phyloP scores from a whole-genome alignment of 331 rosid genomes.

The Quercus lobata region DNA sequence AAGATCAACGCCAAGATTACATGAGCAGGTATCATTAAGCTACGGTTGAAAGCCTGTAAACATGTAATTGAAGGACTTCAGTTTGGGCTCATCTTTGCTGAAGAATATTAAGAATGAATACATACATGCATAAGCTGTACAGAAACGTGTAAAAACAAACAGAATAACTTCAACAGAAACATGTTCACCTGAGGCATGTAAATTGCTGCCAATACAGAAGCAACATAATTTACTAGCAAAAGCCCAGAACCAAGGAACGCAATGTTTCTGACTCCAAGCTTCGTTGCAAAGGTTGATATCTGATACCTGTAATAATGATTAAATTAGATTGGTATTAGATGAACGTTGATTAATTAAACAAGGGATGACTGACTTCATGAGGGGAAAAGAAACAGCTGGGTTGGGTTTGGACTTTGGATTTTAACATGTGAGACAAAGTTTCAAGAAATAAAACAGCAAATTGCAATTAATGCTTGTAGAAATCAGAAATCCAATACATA shows the following conservation, averaged over 20 bases:
- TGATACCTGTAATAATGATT: conserved; percentile 55
- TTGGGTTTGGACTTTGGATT: not conserved
- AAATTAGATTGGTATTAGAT: conserved; percentile 17
- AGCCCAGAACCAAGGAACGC: conserved; percentile 95
- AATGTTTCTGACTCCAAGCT: conserved; percentile 89
- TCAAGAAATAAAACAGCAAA: not conserved
- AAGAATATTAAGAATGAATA: not conserved
- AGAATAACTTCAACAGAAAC: not conserved
- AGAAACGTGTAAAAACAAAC: not conserved
- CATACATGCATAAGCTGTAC: not conserved
- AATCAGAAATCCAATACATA: not conserved
- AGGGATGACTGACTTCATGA: not conserved
- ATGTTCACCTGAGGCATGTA: conserved; percentile 73
- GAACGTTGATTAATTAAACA: not conserved
- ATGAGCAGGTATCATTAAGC: conserved; percentile 76
- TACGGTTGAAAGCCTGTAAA: conserved; percentile 81
- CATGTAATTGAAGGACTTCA: conserved; percentile 7
- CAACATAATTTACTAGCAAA: conserved; percentile 72
- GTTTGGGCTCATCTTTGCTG: not conserved
- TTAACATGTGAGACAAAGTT: not conserved
- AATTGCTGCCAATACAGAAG: conserved; percentile 66
- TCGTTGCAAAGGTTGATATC: conserved; percentile 92
- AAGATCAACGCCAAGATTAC: conserved; percentile 55
- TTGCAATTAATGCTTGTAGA: not conserved
- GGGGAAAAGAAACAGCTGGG: not conserved